These are phyloP conservation scores for Dendrobium huoshanense DNA, from an alignment of 106 monocot species.

Conservation along the genomic window DNA sequence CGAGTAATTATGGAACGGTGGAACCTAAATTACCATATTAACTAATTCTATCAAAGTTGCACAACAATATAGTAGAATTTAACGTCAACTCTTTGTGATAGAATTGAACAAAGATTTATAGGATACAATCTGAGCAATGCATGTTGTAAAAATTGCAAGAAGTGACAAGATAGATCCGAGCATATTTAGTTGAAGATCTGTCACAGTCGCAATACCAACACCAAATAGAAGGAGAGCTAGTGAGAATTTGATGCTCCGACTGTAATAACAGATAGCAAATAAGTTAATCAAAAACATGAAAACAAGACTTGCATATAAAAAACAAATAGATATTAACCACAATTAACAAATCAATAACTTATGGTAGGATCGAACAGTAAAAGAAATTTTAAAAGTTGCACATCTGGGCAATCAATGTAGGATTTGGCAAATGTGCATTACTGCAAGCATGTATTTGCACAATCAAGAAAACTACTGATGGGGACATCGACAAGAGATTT, in stretches of 20 bases:
- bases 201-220: constrained; percentile 73
- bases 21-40: not conserved
- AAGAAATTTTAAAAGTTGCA: not conserved
- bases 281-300: not conserved
- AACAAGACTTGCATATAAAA: constrained; percentile 1
- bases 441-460: not conserved
- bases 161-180: constrained; percentile 58
- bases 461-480: not conserved
- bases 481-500: no score
- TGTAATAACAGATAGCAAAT: constrained; percentile 28
- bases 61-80: not conserved
- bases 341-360: not conserved
- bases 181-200: constrained; percentile 64
- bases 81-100: not conserved
- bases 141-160: constrained; percentile 64
- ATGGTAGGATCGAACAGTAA: not conserved
- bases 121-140: constrained; percentile 83
- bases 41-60: not conserved
- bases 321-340: not conserved
- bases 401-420: not conserved
- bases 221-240: constrained; percentile 55
- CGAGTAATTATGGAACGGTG: not conserved
- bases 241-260: constrained; percentile 47
- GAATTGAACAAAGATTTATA: constrained; percentile 2
- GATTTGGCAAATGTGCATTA: not conserved